Evolutionary conservation across 805 yeast genomes (phyloP), one percentile per base, ranked within the genome.

Genomic region (Blastobotrys terrestris): DNA sequence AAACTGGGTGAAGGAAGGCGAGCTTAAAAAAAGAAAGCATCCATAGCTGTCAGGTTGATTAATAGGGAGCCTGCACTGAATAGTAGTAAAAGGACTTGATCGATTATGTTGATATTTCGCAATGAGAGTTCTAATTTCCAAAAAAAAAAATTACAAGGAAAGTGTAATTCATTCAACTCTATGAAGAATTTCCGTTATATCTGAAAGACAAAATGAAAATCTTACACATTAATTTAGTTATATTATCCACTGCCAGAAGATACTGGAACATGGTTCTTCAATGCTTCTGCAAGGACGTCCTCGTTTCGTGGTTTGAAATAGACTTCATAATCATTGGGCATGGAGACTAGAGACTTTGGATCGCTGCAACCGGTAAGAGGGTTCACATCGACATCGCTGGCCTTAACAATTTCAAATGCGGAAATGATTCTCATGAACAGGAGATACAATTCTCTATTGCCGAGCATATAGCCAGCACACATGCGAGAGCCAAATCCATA

Each of bases 391-490:
- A 58, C 54, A 11, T 44, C 20, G 3, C 51, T 58, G 18, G 49
- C 46, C 46, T 47, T 61, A 14, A 58, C 61, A n/a, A 84, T 70
- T 50, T 75, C 70, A 61, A 77, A 85, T 26, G 74, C 58, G 1
- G 83, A 63, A 1, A 84, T 62, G 51, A 80, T 61, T 53, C 86
- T 75, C 55, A 79, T 66, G 11, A 79, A 63, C n/a, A 83, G 57
- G 7, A 78, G 69, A 59, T 85, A 85, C 63, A 85, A 68, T 62
- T 84, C 88, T 52, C 79, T 75, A 59, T 73, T 70, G 0, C 87
- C 87, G 46, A 85, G 69, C 51, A 76, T 73, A 50, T 74, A 75
- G 0, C 91, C 92, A 0, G 84, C 73, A 63, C 92, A 85, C 79
- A 76, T 80, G 48, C 92, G 67, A 1, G 84, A 72, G 0, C 92